Evolutionary conservation across 163 green algal species (phyloP).

Genomic region (Volvox carteri): DNA sequence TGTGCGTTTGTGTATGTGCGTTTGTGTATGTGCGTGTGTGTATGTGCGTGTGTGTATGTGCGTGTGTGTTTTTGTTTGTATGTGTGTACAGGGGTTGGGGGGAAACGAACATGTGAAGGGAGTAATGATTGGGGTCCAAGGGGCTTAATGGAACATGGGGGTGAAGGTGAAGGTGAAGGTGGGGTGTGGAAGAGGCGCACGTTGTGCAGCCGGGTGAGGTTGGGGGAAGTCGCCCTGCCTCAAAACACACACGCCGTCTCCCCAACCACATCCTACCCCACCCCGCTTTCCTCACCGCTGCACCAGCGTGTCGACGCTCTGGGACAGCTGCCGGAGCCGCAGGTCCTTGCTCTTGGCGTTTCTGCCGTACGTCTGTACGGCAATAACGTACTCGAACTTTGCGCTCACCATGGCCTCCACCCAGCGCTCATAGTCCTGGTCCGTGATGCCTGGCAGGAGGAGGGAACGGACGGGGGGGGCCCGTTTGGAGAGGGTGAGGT

Average conservation of each 20-base stretch:
- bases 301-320: conserved; percentile 73
- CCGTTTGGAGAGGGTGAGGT: neutral
- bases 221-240: too few relatives aligned
- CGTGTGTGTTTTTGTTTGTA: too few relatives aligned
- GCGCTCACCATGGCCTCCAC: conserved; percentile 70
- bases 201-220: too few relatives aligned
- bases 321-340: conserved; percentile 71
- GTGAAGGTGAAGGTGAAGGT: too few relatives aligned
- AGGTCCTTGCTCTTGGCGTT: conserved; percentile 62
- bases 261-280: neutral
- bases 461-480: neutral
- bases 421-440: conserved; percentile 65
- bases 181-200: too few relatives aligned
- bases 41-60: neutral
- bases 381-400: conserved; percentile 82
- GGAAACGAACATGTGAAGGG: too few relatives aligned
- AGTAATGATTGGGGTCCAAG: too few relatives aligned
- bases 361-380: conserved; percentile 65
- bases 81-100: too few relatives aligned
- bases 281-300: conserved; percentile 9
- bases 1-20: too few relatives aligned
- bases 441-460: conserved; percentile 29
- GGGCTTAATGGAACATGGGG: too few relatives aligned
- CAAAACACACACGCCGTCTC: too few relatives aligned
- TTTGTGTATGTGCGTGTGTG: neutral